A percentile compares a stretch with the other conserved stretches of the same genome.
Conservation (phyloP, 2,329 filamentous ascomycete genomes). For the Pseudogymnoascus sp. region DNA sequence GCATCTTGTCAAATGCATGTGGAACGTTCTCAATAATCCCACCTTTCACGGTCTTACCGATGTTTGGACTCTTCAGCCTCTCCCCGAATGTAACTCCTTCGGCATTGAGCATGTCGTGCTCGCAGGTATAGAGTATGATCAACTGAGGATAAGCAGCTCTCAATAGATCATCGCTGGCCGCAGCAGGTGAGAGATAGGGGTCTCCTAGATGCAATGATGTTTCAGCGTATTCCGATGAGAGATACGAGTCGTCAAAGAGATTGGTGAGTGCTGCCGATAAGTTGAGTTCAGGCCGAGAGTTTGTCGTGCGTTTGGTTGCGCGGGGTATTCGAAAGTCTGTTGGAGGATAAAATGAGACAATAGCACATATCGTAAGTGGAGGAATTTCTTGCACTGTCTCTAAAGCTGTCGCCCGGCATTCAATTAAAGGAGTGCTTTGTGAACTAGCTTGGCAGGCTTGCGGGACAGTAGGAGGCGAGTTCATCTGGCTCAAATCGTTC, state of each 20-base stretch:
- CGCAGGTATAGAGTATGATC: slow-evolving; percentile 55
- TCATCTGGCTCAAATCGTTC: background rate
- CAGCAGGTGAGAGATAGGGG: slow-evolving; percentile 52
- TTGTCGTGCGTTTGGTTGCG: slow-evolving; percentile 49
- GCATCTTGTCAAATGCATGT: slow-evolving; percentile 63
- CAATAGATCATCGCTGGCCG: slow-evolving; percentile 49
- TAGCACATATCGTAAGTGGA: slow-evolving; percentile 43
- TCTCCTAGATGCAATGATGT: slow-evolving; percentile 39
- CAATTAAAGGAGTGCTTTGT: slow-evolving; percentile 20
- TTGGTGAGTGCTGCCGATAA: slow-evolving; percentile 53
- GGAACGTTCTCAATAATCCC: slow-evolving; percentile 52
- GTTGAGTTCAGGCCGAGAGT: slow-evolving; percentile 50
- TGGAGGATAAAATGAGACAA: slow-evolving; percentile 57
- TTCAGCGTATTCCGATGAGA: slow-evolving; percentile 45
- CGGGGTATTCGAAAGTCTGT: slow-evolving; percentile 55
- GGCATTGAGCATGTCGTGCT: slow-evolving; percentile 58
- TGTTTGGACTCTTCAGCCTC: slow-evolving; percentile 42
- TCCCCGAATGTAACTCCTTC: slow-evolving; percentile 57
- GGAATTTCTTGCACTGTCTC: slow-evolving; percentile 32
- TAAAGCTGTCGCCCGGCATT: slow-evolving; percentile 27
- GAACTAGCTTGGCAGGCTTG: background rate
- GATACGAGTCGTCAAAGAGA: slow-evolving; percentile 57
- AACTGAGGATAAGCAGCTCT: slow-evolving; percentile 42
- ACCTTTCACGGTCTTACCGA: slow-evolving; percentile 53
- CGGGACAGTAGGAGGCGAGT: background rate